These are phyloP conservation scores for Apophysomyces trapeziformis DNA, from an alignment of 371 early-diverging fungal species.

Conservation along the genomic window DNA sequence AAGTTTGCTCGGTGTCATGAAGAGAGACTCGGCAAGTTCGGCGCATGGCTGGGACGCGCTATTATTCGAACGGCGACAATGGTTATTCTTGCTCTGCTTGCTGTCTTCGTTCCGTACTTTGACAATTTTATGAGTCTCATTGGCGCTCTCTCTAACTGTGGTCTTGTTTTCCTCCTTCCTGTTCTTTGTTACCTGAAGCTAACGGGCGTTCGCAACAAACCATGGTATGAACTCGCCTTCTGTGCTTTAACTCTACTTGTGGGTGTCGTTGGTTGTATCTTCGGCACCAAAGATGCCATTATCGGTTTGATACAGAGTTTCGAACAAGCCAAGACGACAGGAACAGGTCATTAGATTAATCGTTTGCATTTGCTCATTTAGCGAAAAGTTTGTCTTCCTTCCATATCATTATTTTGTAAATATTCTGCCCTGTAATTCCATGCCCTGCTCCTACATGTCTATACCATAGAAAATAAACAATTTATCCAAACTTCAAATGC, in stretches of 20 bases:
- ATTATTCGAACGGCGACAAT: slow-evolving; percentile 48
- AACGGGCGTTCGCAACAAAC: slow-evolving; percentile 51
- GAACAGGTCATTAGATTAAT: background rate
- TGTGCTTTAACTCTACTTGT: slow-evolving; percentile 54
- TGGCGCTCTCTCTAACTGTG: slow-evolving; percentile 64
- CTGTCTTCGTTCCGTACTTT: slow-evolving; percentile 63
- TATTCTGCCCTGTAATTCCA: too few relatives aligned
- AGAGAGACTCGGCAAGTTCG: slow-evolving; percentile 24
- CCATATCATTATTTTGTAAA: too few relatives aligned
- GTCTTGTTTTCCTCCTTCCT: slow-evolving; percentile 58
- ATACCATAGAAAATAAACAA: too few relatives aligned
- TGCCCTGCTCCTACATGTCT: too few relatives aligned
- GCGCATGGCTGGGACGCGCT: slow-evolving; percentile 49
- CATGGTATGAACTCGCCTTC: slow-evolving; percentile 43
- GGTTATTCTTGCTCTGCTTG: slow-evolving; percentile 46
- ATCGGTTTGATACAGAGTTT: background rate
- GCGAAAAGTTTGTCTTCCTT: too few relatives aligned
- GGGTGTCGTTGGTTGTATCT: slow-evolving; percentile 57
- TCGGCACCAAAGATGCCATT: slow-evolving; percentile 64
- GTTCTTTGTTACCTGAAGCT: slow-evolving; percentile 60
- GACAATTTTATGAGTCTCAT: slow-evolving; percentile 69
- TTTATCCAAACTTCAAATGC: too few relatives aligned
- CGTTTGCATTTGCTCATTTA: too few relatives aligned
- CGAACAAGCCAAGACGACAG: background rate
- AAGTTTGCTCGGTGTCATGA: slow-evolving; percentile 38